Evolutionary conservation across 176 grass and related monocot species (phyloP).

Genomic region (Pontederia paniculata): DNA sequence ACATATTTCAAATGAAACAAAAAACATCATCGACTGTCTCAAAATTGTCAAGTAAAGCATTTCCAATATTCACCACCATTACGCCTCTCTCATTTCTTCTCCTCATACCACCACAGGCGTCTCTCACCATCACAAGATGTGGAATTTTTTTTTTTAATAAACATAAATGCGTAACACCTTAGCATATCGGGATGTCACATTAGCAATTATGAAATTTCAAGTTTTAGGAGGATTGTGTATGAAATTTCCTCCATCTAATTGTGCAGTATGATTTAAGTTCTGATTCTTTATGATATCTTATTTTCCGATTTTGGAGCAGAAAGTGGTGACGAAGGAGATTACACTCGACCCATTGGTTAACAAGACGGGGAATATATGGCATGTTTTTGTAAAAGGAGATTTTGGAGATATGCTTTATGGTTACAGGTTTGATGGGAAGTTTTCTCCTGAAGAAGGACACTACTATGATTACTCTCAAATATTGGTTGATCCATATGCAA

Average conservation of each 20-base stretch:
- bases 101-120: too few species aligned
- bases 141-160: too few species aligned
- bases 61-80: too few species aligned
- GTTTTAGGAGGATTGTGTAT: too few species aligned
- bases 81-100: too few species aligned
- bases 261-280: not conserved
- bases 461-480: constrained; percentile 48
- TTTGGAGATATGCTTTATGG: constrained; percentile 59
- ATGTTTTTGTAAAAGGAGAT: constrained; percentile 47
- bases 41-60: too few species aligned
- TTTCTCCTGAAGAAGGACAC: constrained; percentile 40
- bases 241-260: not conserved
- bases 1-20: too few species aligned
- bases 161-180: too few species aligned
- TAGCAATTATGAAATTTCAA: too few species aligned
- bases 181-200: too few species aligned
- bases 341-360: constrained; percentile 48
- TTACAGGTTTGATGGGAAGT: constrained; percentile 73
- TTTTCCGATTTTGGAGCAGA: constrained; percentile 16
- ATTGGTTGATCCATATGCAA: constrained; percentile 87
- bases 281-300: not conserved
- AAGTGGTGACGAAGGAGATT: constrained; percentile 52
- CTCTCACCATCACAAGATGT: too few species aligned
- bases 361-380: constrained; percentile 65
- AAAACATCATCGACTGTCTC: too few species aligned